Base-by-base conservation (phyloP, 129 eudicot genomes). In the Artemisia annua region DNA sequence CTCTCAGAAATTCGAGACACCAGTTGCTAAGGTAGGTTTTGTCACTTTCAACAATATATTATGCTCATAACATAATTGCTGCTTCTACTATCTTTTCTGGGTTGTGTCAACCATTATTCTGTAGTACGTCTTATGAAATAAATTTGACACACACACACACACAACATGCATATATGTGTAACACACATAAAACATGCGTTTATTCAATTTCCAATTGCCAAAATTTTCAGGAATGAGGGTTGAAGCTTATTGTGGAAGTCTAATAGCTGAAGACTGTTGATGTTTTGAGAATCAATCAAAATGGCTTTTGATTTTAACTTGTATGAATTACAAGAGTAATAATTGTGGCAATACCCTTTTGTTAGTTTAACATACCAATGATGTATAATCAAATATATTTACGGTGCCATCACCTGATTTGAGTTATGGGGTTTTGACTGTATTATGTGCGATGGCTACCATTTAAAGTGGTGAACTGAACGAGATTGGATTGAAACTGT, bases 1-100 rank as follows among this genome's bases (percentile, higher is more conserved):
- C 89, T 89, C 92, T 35, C 85, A 71, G 24, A 80, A 83, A 63
- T 89, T 87, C 73, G 86, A 84, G 8, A 78, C 78, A 7, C 66
- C 92, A 53, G 59, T 84, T 62, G 63, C 80, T 18, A 63, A 86
- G 85, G 88, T 88, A 64, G 50, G 63, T 83, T 60, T 77, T 49
- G 3, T 71, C 63, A 24, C 59, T 48, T 10, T 48, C 15, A 26
- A 3, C 18, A 7, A 30, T 69, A 7, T 50, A 52, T 75, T 8
- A 43, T 51, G 22, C n/a, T n/a, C 8, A 39, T 39, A 39, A 39
- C 44, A 39, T 39, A 32, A 4, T 26, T 60, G 55, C 16, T 50
- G 55, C 55, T 50, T 4, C 16, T 11, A 50, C 13, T 50, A 4
- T 32, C 39, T 32, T 32, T 32, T 32, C 7, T 32, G 39, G 39